Percentiles rank a stretch among this genome's conserved stretches.
Evolutionary conservation across 352 stramenopile genomes (phyloP).

Genomic region (Phytophthora ohioensis): DNA sequence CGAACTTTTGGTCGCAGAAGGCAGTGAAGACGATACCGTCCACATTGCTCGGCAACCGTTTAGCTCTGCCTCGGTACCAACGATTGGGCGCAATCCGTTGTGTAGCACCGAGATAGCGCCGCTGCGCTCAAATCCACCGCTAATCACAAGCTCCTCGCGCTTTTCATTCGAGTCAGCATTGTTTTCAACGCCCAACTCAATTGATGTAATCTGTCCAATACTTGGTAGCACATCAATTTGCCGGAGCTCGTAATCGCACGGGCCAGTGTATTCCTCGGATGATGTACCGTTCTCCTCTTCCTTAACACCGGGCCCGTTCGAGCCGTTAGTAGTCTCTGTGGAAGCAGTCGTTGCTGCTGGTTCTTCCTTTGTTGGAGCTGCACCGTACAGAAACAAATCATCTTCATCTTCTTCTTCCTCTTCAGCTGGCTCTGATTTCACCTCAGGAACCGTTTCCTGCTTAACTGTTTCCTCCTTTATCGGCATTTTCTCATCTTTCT

Average conservation of each 20-base stretch:
- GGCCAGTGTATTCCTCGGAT: constrained; percentile 29
- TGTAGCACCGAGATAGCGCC: constrained; percentile 82
- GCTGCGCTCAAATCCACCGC: constrained; percentile 68
- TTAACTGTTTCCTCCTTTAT: constrained; percentile 39
- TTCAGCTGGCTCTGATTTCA: constrained; percentile 32
- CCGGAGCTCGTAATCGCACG: constrained; percentile 60
- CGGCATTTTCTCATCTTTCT: constrained; percentile 32
- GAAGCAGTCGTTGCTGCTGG: constrained; percentile 1
- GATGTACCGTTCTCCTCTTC: constrained; percentile 20
- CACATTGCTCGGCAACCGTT: constrained; percentile 88
- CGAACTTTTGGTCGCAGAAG: constrained; percentile 50
- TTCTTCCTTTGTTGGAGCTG: constrained; percentile 43
- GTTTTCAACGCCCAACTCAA: constrained; percentile 80
- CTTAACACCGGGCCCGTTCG: constrained; percentile 27
- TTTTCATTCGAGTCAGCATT: constrained; percentile 83
- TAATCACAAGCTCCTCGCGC: constrained; percentile 82
- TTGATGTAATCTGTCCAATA: constrained; percentile 86
- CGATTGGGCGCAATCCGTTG: constrained; percentile 84
- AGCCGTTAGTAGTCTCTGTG: constrained; percentile 4
- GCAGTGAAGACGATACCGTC: constrained; percentile 79
- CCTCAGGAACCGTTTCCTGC: constrained; percentile 14
- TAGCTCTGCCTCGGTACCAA: constrained; percentile 82
- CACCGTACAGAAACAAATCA: constrained; percentile 81
- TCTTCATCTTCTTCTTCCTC: constrained; percentile 71
- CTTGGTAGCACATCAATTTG: constrained; percentile 74